These are phyloP conservation scores for Trichoderma sp. DNA, from an alignment of 2,329 filamentous ascomycete species.

Conservation along the genomic window DNA sequence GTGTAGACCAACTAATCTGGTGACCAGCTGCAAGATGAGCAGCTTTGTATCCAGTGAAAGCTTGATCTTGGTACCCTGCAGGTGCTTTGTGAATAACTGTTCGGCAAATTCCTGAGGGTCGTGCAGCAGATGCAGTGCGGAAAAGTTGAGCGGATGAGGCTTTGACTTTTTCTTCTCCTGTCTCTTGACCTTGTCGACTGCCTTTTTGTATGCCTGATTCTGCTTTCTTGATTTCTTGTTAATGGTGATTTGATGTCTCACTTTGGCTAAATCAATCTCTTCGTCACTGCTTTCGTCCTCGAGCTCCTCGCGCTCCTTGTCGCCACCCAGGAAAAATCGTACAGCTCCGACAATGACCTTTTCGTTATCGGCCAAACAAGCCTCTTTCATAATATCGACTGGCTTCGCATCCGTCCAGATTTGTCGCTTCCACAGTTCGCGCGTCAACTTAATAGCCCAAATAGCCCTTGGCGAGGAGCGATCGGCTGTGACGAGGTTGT, in stretches of 20 bases:
- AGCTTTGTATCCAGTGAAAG: slow-evolving; percentile 87
- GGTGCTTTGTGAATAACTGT: slow-evolving; percentile 83
- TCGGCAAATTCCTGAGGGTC: slow-evolving; percentile 95
- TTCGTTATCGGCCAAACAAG: slow-evolving; percentile 83
- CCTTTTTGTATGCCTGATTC: slow-evolving; percentile 75
- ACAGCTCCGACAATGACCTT: slow-evolving; percentile 89
- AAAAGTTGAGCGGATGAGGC: slow-evolving; percentile 91
- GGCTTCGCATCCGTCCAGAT: slow-evolving; percentile 94
- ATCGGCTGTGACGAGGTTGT: slow-evolving; percentile 87
- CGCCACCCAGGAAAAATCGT: slow-evolving; percentile 92
- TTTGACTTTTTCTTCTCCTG: slow-evolving; percentile 86
- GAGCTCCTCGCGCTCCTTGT: slow-evolving; percentile 91
- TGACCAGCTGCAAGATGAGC: slow-evolving; percentile 87
- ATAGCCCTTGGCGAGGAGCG: slow-evolving; percentile 82
- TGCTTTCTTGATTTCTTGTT: slow-evolving; percentile 97
- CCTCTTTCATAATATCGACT: slow-evolving; percentile 98
- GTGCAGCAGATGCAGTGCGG: slow-evolving; percentile 88
- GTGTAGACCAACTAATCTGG: slow-evolving; percentile 87
- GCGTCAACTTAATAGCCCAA: slow-evolving; percentile 94
- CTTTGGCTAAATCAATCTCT: slow-evolving; percentile 73
- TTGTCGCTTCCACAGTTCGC: slow-evolving; percentile 95
- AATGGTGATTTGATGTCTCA: slow-evolving; percentile 84
- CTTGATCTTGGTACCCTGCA: slow-evolving; percentile 84
- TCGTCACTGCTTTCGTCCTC: slow-evolving; percentile 89
- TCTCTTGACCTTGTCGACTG: slow-evolving; percentile 78